Base-by-base conservation (phyloP, 2,329 filamentous ascomycete species). In the Penicillium sumatraense region DNA sequence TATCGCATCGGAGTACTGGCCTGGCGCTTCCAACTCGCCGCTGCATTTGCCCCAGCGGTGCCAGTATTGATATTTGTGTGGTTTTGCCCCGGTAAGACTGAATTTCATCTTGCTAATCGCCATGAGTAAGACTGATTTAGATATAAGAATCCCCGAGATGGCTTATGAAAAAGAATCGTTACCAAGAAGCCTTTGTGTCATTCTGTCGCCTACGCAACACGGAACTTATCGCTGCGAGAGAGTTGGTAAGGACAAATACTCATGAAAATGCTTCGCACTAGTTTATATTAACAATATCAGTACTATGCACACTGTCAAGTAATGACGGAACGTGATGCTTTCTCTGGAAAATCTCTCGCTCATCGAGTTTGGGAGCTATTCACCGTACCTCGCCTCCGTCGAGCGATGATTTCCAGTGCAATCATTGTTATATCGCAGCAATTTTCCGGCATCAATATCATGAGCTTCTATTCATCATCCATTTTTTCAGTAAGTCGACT, bases 381-480 rank as follows among this genome's bases (percentile, higher is more conserved):
- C 59, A 68, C 73, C 2, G 73, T 82, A 3, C 79, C 79, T 4
- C 72, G 80, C 1, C 75, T 81, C 21, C 68, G 80, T 13, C 74
- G 79, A 26, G 78, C 79, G 1, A 80, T 70, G 42, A 51, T 70
- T 7, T 68, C 71, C 3, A 65, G 60, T 8, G 64, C 67, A 1
- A 69, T 68, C 50, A 68, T 71, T 1, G 66, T 72, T 44, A 68
- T 70, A 56, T 68, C 70, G 10, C 61, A 76, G 49, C 63, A 75
- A 35, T 69, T 69, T 38, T 64, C 63, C 9, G 67, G 63, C n/a
- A 59, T 76, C 60, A 78, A 76, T 61, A 77, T 73, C 61, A 81
- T 82, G 55, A 75, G 79, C 2, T 83, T 82, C 54, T 83, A 83
- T 61, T 78, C 73, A 2, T 77, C 76, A 0, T 81, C 78, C 0